Percentiles rank a stretch among this genome's conserved stretches.
These are phyloP conservation scores for Aquilaria yunnanensis DNA, from an alignment of 345 rosid genomes.

Conservation along the genomic window DNA sequence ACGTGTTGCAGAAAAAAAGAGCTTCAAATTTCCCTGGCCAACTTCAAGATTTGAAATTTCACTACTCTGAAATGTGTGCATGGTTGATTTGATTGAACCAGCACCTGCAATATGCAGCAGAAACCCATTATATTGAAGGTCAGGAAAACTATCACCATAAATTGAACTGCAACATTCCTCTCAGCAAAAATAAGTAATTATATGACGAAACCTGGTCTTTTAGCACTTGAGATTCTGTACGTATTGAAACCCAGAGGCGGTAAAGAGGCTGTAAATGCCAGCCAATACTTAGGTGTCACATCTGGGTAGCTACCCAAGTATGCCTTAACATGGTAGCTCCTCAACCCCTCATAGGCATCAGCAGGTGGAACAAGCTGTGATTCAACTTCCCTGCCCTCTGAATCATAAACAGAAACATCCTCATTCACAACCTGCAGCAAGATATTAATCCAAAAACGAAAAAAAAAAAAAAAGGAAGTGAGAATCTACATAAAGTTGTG, in stretches of 20 bases:
- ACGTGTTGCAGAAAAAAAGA: slow-evolving; percentile 44
- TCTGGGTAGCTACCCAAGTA: slow-evolving; percentile 58
- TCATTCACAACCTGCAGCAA: slow-evolving; percentile 56
- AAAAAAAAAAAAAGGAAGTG: not conserved
- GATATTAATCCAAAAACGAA: not conserved
- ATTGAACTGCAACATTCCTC: slow-evolving; percentile 11
- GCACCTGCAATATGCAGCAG: slow-evolving; percentile 39
- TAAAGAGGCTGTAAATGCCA: slow-evolving; percentile 68
- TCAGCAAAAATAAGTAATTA: slow-evolving; percentile 8
- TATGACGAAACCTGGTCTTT: slow-evolving; percentile 45
- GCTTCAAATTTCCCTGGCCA: slow-evolving; percentile 73
- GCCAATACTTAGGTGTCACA: slow-evolving; percentile 70
- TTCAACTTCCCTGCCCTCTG: slow-evolving; percentile 72
- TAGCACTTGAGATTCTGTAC: slow-evolving; percentile 57
- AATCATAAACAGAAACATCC: slow-evolving; percentile 59
- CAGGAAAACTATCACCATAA: too few species aligned
- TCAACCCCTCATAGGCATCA: slow-evolving; percentile 45
- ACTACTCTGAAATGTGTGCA: slow-evolving; percentile 33
- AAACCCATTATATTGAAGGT: not conserved
- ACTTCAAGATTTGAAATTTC: slow-evolving; percentile 43
- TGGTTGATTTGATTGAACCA: slow-evolving; percentile 41
- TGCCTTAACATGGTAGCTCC: slow-evolving; percentile 68
- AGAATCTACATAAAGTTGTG: too few species aligned
- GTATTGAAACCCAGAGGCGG: slow-evolving; percentile 95
- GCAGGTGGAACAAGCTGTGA: slow-evolving; percentile 76